Conservation (phyloP, 1,139 yeast species). For the Pichia kudriavzevii region DNA sequence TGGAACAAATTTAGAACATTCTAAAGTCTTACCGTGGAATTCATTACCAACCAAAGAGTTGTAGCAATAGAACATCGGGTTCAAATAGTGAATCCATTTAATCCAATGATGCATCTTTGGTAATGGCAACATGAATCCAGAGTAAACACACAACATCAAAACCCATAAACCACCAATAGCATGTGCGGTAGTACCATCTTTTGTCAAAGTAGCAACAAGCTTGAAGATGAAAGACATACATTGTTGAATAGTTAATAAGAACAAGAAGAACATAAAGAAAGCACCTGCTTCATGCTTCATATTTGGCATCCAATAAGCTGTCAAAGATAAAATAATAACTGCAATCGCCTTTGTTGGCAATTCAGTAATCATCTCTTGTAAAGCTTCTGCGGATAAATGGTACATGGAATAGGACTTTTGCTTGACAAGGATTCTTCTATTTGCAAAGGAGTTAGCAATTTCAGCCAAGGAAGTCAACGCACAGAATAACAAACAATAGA, state of each 20-base stretch:
- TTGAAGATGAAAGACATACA: conserved; percentile 47
- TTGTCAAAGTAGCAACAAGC: conserved; percentile 51
- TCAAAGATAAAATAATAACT: conserved; percentile 36
- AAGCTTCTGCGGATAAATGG: conserved; percentile 53
- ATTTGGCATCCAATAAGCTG: conserved; percentile 45
- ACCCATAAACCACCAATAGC: conserved; percentile 37
- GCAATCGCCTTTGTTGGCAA: conserved; percentile 44
- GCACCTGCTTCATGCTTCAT: conserved; percentile 46
- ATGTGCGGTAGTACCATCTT: conserved; percentile 51
- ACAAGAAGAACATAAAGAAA: conserved; percentile 45
- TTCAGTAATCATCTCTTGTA: conserved; percentile 39
- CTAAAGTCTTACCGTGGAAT: conserved; percentile 49
- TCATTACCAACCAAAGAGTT: conserved; percentile 49
- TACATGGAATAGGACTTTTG: conserved; percentile 50
- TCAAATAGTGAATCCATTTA: conserved; percentile 52
- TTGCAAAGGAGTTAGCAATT: conserved; percentile 40
- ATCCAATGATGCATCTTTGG: conserved; percentile 59
- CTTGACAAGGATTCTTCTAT: conserved; percentile 47
- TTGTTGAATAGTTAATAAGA: conserved; percentile 33
- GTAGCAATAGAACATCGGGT: conserved; percentile 51
- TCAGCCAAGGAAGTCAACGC: conserved; percentile 51
- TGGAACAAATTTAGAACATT: conserved; percentile 43
- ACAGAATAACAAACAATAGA: conserved; percentile 46
- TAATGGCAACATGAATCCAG: conserved; percentile 48
- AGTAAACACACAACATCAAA: conserved; percentile 47